Conservation (phyloP, 75 land plant species). For the Sequoiadendron giganteum region DNA sequence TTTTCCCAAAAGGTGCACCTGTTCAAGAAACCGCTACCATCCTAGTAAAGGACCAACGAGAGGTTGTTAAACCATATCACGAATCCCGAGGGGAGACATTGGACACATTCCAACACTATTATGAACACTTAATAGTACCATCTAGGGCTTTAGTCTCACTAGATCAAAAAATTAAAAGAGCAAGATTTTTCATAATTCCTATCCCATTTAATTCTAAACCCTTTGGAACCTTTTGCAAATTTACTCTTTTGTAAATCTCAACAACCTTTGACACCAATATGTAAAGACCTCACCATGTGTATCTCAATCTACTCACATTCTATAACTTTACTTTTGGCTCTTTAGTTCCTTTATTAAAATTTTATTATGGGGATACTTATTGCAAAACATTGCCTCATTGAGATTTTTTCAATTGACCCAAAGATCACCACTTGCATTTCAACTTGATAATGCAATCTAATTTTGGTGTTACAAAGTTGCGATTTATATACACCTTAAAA, state of each 20-base stretch:
- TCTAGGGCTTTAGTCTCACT: neutral
- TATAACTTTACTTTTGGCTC: neutral
- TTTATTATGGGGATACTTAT: neutral
- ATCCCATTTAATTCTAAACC: neutral
- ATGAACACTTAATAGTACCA: neutral
- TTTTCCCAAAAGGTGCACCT: too few relatives aligned
- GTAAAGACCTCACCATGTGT: neutral
- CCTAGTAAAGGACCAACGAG: too few relatives aligned
- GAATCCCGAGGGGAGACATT: too few relatives aligned
- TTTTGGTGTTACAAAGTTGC: too few relatives aligned
- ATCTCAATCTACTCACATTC: neutral
- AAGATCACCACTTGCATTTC: too few relatives aligned
- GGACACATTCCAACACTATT: too few relatives aligned
- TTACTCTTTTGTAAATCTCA: neutral
- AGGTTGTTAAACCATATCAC: too few relatives aligned
- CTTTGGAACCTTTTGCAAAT: neutral
- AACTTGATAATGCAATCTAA: too few relatives aligned
- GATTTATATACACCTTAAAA: too few relatives aligned
- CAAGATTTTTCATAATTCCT: neutral
- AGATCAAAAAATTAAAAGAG: neutral
- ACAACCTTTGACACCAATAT: neutral
- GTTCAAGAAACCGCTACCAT: too few relatives aligned
- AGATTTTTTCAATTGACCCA: neutral
- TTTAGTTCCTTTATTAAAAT: neutral
- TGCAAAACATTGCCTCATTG: neutral